Conservation (phyloP, 139 green algal species). For the Coelastrella sp. region DNA sequence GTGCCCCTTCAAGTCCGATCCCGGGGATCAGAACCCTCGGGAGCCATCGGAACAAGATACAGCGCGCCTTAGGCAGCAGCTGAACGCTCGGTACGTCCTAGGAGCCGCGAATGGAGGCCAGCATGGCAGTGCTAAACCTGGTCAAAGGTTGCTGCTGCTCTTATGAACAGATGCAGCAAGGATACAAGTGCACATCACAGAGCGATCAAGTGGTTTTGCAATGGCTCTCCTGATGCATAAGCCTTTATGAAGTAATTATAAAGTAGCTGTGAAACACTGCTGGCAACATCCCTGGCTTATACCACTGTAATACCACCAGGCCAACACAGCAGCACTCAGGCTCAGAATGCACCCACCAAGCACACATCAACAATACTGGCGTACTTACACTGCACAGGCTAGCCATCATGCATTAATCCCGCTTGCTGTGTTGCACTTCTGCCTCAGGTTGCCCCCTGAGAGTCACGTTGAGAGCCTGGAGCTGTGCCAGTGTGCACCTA, state of each 20-base stretch:
- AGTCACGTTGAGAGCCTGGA: slow-evolving; percentile 52
- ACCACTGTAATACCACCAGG: too few relatives aligned
- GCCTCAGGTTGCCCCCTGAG: slow-evolving; percentile 58
- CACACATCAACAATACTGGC: too few relatives aligned
- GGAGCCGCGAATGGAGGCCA: not conserved
- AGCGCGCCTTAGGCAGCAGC: not conserved
- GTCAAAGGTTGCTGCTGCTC: too few relatives aligned
- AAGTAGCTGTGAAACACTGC: too few relatives aligned
- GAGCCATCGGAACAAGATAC: slow-evolving; percentile 7
- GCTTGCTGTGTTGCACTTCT: not conserved
- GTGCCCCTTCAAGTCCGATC: slow-evolving; percentile 40
- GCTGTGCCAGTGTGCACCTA: slow-evolving; percentile 50
- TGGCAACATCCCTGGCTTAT: too few relatives aligned
- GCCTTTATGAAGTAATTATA: too few relatives aligned
- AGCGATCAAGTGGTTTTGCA: too few relatives aligned
- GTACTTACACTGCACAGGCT: too few relatives aligned
- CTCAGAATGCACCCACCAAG: too few relatives aligned
- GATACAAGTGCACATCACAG: too few relatives aligned
- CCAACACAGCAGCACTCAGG: too few relatives aligned
- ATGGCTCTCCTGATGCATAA: too few relatives aligned
- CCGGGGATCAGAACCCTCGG: not conserved
- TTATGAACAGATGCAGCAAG: not conserved
- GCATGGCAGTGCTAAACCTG: not conserved
- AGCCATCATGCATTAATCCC: not conserved
- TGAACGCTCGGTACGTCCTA: slow-evolving; percentile 2